These are phyloP conservation scores for Pulicaria dysenterica DNA, from an alignment of 129 eudicot species.

Conservation along the genomic window DNA sequence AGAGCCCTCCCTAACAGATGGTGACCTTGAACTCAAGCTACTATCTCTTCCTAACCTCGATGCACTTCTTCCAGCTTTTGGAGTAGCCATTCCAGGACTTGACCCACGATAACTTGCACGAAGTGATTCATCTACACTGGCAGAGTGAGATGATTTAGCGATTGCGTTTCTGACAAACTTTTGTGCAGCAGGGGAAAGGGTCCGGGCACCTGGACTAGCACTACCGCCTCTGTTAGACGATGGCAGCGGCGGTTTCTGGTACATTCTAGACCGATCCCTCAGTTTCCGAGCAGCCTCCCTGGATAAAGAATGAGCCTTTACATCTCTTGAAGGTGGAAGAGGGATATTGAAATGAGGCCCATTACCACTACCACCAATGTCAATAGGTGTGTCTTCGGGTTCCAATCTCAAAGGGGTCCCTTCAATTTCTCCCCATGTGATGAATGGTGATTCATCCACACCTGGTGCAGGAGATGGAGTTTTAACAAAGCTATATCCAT, in stretches of 20 bases:
- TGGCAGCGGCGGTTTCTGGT: conserved; percentile 82
- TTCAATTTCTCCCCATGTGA: conserved; percentile 97
- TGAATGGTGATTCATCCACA: conserved; percentile 82
- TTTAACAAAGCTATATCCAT: conserved; percentile 79
- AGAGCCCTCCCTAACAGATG: conserved; percentile 84
- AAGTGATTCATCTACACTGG: conserved; percentile 82
- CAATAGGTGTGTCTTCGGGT: conserved; percentile 89
- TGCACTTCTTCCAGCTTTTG: conserved; percentile 72
- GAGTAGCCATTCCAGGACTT: conserved; percentile 75
- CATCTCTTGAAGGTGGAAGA: conserved; percentile 78
- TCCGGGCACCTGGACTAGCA: conserved; percentile 77
- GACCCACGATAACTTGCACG: conserved; percentile 95
- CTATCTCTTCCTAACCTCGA: conserved; percentile 76
- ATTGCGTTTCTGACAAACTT: conserved; percentile 88
- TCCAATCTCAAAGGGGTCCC: conserved; percentile 92
- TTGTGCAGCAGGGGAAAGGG: conserved; percentile 91
- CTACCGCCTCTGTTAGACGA: conserved; percentile 84
- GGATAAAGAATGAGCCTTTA: conserved; percentile 89
- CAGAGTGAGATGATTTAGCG: conserved; percentile 75
- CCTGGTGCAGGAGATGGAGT: conserved; percentile 99
- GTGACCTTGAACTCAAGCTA: conserved; percentile 66
- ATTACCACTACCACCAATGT: conserved; percentile 85
- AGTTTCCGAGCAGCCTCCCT: conserved; percentile 90
- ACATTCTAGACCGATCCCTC: conserved; percentile 84
- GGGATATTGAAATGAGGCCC: conserved; percentile 94